Evolutionary conservation across 805 yeast species (phyloP).

Genomic region (Barnettozyma salicaria): DNA sequence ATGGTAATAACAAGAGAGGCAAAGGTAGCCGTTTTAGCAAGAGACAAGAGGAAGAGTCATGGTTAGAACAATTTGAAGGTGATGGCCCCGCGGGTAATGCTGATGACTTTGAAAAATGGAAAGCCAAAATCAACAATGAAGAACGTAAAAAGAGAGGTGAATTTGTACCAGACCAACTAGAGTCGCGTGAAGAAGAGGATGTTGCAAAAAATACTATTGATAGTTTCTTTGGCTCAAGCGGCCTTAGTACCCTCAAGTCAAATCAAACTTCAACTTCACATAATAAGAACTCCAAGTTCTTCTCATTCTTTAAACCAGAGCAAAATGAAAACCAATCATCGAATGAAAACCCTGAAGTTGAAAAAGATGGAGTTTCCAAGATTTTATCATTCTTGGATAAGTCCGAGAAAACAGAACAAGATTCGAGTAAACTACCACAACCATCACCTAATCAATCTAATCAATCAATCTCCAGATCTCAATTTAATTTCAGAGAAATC

Average conservation of each 20-base stretch:
- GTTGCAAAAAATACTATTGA: constrained; percentile 21
- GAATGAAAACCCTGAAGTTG: constrained; percentile 1
- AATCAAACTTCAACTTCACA: constrained; percentile 6
- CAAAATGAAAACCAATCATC: constrained; percentile 4
- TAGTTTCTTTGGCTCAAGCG: constrained; percentile 19
- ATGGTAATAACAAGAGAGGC: constrained; percentile 10
- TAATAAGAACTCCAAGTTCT: constrained; percentile 26
- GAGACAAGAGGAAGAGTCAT: constrained; percentile 19
- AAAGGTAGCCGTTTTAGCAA: constrained; percentile 15
- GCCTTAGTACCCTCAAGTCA: constrained; percentile 12
- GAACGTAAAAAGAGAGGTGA: constrained; percentile 32
- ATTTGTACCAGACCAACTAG: constrained; percentile 8
- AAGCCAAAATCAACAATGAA: constrained; percentile 32
- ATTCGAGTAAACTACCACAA: constrained; percentile 5
- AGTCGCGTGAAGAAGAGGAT: constrained; percentile 3
- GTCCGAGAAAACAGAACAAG: constrained; percentile 16
- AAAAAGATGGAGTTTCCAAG: constrained; percentile 22
- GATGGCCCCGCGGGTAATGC: constrained; percentile 22
- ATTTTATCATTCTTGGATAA: constrained; percentile 23
- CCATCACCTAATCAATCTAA: constrained; percentile 7
- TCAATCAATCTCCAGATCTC: constrained; percentile 9
- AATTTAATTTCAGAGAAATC: constrained; percentile 3
- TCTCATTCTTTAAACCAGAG: constrained; percentile 25
- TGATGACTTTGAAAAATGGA: constrained; percentile 37
- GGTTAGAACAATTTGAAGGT: constrained; percentile 19